Evolutionary conservation across 345 rosid genomes (phyloP), one percentile per base, ranked within the genome.

Genomic region (Hibiscus mutabilis): DNA sequence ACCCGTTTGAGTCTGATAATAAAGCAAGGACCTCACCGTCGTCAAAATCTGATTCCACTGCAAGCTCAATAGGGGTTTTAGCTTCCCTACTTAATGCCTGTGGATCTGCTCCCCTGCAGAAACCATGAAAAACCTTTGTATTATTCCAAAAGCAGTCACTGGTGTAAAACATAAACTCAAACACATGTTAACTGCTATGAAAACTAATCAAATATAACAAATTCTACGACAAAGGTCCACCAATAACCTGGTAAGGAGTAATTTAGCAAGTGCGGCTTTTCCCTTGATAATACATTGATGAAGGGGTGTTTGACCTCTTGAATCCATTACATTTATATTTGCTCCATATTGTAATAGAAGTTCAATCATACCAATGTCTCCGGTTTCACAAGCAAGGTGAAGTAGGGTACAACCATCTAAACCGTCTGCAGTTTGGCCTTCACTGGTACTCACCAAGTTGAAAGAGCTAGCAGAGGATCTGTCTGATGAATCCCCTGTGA

Each of bases 331-430:
- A 76, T 92, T 91, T 75, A 89, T 80, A 78, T 86, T 86, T 51
- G 99, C 95, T 72, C 98, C 97, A 60, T 92, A 96, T 73, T 96
- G 99, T 42, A 96, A 81, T 29, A 96, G 90, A 78, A 92, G 96
- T 82, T 96, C 99, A 11, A 93, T 79, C 99, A 96, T 92, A 73
- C 99, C 98, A 49, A 96, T 82, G 75, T 96, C 99, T 12, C 90
- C 89, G 63, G 88, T 84, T 84, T 93, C 97, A 85, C 97, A 96
- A 62, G 99, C 98, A 58, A 95, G 96, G 80, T 96, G 97, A 75
- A 96, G 93, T 68, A 92, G 82, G 49, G 96, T 75, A 75, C 95
- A 84, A 27, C 99, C 98, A 73, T 85, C 85, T n/a, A 83, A 72
- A 69, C 81, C 87, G 4, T 88, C 97, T 31, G 74, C 9, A 70